Evolutionary conservation across 2,329 filamentous ascomycete genomes (phyloP), one percentile per base, ranked within the genome.

Genomic region (Pleoardoris graminearum): DNA sequence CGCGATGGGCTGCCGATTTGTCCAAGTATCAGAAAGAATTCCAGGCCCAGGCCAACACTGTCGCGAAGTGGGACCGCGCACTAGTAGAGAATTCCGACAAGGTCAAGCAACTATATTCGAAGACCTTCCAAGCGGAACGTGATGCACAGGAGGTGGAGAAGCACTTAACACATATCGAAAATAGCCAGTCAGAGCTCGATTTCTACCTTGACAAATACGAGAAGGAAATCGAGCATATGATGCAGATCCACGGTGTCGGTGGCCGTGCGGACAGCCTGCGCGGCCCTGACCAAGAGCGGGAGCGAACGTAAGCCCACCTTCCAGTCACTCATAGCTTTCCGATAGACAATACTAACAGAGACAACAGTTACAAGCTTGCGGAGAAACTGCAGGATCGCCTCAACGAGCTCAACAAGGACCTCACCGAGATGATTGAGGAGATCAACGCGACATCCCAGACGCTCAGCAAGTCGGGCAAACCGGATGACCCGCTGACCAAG

Each of bases 1-100:
- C 91, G 3, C 86, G 91, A 27, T 99, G 94, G 94, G 94, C 94
- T 1, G 91, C 91, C 0, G 94, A 97, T 68, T 80, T 99, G 44
- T 89, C 91, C 48, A 95, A 96, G 69, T 97, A 99, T 69, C 93
- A 97, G 69, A 96, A 96, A 72, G 91, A 96, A 53, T 99, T 97
- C 78, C 91, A 95, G 70, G 83, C 88, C 29, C 91, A 97, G 72
- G 93, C 95, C 4, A 83, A 86, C 55, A 88, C 91, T 59, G 90
- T 97, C 12, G 89, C 91, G 11, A 82, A 84, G 38, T 99, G 95
- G 95, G 94, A 99, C 72, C 85, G 91, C 52, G 85, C 92, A 71
- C 81, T 99, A 12, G 91, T 97, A 3, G 90, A 95, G 62, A 99
- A 99, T 67, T 90, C 89, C 52, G 90, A 93, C 68, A 96, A 96